Percentiles rank a stretch among this genome's conserved stretches.
phyloP scores from a whole-genome alignment of 495 filamentous ascomycete genomes.

The Talaromyces wortmannii region DNA sequence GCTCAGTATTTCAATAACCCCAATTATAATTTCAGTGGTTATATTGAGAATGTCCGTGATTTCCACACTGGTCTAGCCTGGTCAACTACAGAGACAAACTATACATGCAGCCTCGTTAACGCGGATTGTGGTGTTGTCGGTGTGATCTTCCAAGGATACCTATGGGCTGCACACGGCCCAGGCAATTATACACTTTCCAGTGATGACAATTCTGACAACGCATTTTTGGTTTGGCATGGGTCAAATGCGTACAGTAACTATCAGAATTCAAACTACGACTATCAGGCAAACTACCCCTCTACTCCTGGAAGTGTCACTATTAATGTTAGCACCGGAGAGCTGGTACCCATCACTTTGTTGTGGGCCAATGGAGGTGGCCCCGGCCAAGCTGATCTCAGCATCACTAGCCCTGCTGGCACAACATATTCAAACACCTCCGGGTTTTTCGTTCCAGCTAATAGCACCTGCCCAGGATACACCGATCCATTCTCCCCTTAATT shows the following conservation, averaged over 20 bases:
- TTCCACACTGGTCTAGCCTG: slow-evolving; percentile 1
- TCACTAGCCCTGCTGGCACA: neutral
- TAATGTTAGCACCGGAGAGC: neutral
- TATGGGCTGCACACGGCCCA: slow-evolving; percentile 1
- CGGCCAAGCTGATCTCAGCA: neutral
- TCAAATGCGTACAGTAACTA: slow-evolving; percentile 3
- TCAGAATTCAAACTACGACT: slow-evolving; percentile 4
- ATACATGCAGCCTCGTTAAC: neutral
- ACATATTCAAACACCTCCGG: neutral
- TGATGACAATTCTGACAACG: slow-evolving; percentile 1
- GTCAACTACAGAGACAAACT: neutral
- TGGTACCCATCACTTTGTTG: slow-evolving; percentile 1
- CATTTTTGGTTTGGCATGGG: slow-evolving; percentile 2
- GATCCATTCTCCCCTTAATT: slow-evolving; percentile 4
- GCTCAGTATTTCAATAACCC: slow-evolving; percentile 1
- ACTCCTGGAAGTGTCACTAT: slow-evolving; percentile 1
- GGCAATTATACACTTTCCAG: neutral
- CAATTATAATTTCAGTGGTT: slow-evolving; percentile 5
- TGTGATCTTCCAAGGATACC: slow-evolving; percentile 2
- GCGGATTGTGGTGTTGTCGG: neutral
- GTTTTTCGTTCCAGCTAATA: slow-evolving; percentile 4
- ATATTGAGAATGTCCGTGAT: neutral
- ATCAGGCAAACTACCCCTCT: neutral
- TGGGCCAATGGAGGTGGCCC: slow-evolving; percentile 3
- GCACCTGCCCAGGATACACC: slow-evolving; percentile 2